Conservation (phyloP, 805 yeast species). For the Wickerhamiella dianesei region DNA sequence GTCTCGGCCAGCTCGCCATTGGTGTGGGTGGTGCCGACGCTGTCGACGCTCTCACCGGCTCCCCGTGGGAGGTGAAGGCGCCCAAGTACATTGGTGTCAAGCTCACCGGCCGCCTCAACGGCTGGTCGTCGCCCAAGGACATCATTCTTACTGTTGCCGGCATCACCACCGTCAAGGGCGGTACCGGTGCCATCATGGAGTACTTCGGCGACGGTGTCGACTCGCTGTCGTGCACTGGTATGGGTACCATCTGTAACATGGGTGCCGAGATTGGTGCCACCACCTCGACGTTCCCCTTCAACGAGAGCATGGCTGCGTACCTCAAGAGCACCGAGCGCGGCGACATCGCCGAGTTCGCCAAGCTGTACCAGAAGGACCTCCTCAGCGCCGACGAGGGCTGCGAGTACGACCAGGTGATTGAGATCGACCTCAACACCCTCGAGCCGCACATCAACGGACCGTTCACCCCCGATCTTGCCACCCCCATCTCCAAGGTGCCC, state of each 20-base stretch:
- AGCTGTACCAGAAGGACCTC: constrained; percentile 38
- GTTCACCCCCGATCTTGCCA: constrained; percentile 94
- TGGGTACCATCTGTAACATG: constrained; percentile 99
- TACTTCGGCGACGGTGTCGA: constrained; percentile 93
- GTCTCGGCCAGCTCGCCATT: constrained; percentile 94
- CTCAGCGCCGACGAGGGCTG: constrained; percentile 84
- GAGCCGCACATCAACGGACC: constrained; percentile 98
- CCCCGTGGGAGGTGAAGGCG: constrained; percentile 98
- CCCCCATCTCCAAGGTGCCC: constrained; percentile 79
- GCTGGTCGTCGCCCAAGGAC: constrained; percentile 97
- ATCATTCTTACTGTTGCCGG: constrained; percentile 91
- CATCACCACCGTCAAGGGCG: constrained; percentile 87
- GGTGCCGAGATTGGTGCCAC: constrained; percentile 99
- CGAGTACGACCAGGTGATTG: constrained; percentile 85
- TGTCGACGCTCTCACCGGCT: constrained; percentile 91
- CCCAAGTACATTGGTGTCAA: constrained; percentile 91
- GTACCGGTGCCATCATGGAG: constrained; percentile 93
- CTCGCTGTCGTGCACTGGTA: constrained; percentile 87
- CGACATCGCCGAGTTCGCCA: constrained; percentile 71
- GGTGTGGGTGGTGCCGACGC: constrained; percentile 99
- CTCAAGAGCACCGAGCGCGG: constrained; percentile 76
- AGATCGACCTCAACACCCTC: constrained; percentile 73
- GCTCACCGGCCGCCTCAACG: constrained; percentile 74
- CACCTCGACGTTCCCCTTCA: constrained; percentile 94
- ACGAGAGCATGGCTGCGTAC: constrained; percentile 76